Evolutionary conservation across 2,329 filamentous ascomycete species (phyloP).

Genomic region (Hypoxylon sp.): DNA sequence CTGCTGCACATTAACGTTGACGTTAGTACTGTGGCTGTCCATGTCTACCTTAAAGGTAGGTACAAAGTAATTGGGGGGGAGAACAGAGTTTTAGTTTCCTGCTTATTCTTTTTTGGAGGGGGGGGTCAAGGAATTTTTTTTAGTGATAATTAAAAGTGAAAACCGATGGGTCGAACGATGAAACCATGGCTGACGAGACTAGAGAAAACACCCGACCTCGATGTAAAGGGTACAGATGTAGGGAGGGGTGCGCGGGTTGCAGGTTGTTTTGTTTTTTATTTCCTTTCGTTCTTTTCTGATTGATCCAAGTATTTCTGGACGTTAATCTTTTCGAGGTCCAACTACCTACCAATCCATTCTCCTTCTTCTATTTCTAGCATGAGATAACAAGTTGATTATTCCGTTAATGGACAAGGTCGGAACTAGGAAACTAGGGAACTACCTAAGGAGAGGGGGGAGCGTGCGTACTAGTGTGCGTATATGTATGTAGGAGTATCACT

Average conservation of each 20-base stretch:
- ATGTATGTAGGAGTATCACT: not conserved
- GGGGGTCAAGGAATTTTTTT: conserved; percentile 31
- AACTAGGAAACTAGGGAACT: conserved; percentile 13
- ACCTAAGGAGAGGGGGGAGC: conserved; percentile 9
- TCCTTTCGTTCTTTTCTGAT: conserved; percentile 5
- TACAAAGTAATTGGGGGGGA: conserved; percentile 13
- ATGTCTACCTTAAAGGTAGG: conserved; percentile 43
- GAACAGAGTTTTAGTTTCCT: conserved; percentile 32
- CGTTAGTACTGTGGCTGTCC: conserved; percentile 40
- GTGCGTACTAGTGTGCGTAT: conserved; percentile 3
- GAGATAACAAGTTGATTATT: conserved; percentile 24
- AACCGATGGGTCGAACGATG: conserved; percentile 40
- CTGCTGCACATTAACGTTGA: conserved; percentile 43
- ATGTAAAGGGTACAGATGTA: conserved; percentile 14
- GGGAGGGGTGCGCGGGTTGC: conserved; percentile 7
- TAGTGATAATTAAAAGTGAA: conserved; percentile 37
- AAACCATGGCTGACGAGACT: conserved; percentile 41
- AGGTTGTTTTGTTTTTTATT: conserved; percentile 19
- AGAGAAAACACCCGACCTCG: conserved; percentile 40
- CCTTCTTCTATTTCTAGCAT: conserved; percentile 12
- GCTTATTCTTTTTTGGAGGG: conserved; percentile 26
- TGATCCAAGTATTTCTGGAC: not conserved
- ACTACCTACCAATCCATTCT: conserved; percentile 11
- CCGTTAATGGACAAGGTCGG: conserved; percentile 30
- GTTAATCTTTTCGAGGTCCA: conserved; percentile 11